A percentile compares a stretch with the other conserved stretches of the same genome.
phyloP scores from a whole-genome alignment of 2,329 filamentous ascomycete species.

The Aspergillus transmontanensis region DNA sequence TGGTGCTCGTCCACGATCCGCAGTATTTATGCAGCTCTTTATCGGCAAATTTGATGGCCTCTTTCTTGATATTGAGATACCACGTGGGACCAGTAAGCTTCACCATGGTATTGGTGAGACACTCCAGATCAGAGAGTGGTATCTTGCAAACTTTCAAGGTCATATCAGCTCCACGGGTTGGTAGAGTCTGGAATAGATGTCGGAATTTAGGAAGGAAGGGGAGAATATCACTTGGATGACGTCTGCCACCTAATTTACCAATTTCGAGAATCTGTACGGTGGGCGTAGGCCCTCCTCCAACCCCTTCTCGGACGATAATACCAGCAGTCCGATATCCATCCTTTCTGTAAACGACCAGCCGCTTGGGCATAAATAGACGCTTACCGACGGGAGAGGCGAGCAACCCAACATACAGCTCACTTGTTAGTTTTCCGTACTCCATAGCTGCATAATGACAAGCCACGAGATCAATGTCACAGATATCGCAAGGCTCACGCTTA shows the following conservation, averaged over 20 bases:
- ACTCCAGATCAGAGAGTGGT: constrained; percentile 77
- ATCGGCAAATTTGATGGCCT: constrained; percentile 62
- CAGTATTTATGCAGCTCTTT: constrained; percentile 70
- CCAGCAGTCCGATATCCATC: constrained; percentile 82
- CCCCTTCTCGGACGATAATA: constrained; percentile 75
- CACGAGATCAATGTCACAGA: constrained; percentile 80
- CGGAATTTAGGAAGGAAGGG: constrained; percentile 78
- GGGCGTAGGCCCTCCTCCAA: constrained; percentile 66
- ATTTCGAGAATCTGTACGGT: constrained; percentile 80
- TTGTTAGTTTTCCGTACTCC: constrained; percentile 76
- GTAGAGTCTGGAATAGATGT: constrained; percentile 66
- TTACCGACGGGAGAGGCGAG: constrained; percentile 80
- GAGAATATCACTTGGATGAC: constrained; percentile 81
- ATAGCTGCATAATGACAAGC: constrained; percentile 80
- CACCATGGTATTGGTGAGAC: constrained; percentile 70
- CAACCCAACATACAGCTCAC: constrained; percentile 75
- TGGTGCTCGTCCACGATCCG: constrained; percentile 69
- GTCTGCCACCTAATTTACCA: constrained; percentile 65
- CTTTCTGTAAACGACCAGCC: constrained; percentile 79
- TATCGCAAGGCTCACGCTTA: constrained; percentile 78
- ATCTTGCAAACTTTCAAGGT: constrained; percentile 69
- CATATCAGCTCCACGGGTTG: constrained; percentile 68
- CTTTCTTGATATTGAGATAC: constrained; percentile 54
- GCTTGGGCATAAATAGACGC: constrained; percentile 73
- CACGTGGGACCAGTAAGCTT: constrained; percentile 53